Evolutionary conservation across 2,329 filamentous ascomycete species (phyloP), one percentile per base, ranked within the genome.

Genomic region (Talaromyces sp.): DNA sequence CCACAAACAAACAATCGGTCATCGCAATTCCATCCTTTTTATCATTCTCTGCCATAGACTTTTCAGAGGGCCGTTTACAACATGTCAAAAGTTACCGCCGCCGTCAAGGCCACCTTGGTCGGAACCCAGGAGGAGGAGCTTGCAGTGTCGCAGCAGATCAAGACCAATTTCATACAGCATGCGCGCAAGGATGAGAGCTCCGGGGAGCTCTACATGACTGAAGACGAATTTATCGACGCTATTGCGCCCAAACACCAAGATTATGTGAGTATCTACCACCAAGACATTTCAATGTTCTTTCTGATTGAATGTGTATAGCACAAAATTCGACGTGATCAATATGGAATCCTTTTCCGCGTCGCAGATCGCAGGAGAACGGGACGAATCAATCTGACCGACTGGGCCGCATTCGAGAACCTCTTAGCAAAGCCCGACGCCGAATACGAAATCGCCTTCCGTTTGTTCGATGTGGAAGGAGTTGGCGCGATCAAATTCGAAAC

Each of bases 251-350:
- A 86, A 58, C 84, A 88, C 67, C 92, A 97, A 79, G 93, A 98
- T 82, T 98, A 95, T 81, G 94, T 97, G 82, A 88, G 91, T 85
- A 17, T 13, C 2, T 5, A 29, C 15, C 11, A 5, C 3, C 15
- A n/a, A 58, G 5, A 17, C 13, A 19, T 58, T 17, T 25, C 17
- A 38, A 67, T 60, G 13, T 45, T 38, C 40, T 45, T 22, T 36
- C 56, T 59, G 38, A 59, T 29, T 10, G 25, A 43, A 58, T 4
- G 62, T 60, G 62, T 58, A 58, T 75, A 98, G 94, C 93, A 97
- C 84, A 99, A 99, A 80, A 98, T 99, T 83, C 92, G 93, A 81
- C 89, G 94, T 71, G 91, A 96, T 72, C 95, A 98, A 78, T 99
- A 97, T 80, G 89, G 89, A 61, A 91, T 99, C 74, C 90, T 99